A percentile compares a stretch with the other conserved stretches of the same genome.
Conservation (phyloP, 1,139 yeast genomes). For the Protomyces arabidopsidicola region DNA sequence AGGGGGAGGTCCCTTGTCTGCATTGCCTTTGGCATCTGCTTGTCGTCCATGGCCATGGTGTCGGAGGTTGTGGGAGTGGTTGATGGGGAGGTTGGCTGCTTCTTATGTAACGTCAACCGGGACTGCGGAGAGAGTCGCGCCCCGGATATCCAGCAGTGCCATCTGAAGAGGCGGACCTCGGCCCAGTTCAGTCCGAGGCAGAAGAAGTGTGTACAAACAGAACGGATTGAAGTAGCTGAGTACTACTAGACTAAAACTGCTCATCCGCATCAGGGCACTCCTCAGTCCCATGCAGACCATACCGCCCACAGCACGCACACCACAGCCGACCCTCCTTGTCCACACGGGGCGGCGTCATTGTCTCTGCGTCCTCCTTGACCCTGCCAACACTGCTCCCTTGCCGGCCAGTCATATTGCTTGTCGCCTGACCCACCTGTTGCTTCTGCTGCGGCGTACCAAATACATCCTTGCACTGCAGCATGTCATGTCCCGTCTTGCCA, state of each 20-base stretch:
- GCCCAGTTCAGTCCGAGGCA: background rate
- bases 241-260: background rate
- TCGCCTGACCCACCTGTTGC: background rate
- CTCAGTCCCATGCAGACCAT: background rate
- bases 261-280: background rate
- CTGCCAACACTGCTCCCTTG: no score
- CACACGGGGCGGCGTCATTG: background rate
- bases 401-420: no score
- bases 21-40: conserved; percentile 15
- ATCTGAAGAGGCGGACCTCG: background rate
- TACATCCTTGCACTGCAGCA: conserved; percentile 11
- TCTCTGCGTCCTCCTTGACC: background rate
- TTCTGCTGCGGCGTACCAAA: conserved; percentile 7
- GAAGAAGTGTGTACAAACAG: background rate
- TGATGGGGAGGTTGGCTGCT: background rate
- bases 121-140: background rate
- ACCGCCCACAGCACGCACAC: background rate
- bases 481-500: conserved; percentile 17
- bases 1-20: conserved; percentile 19
- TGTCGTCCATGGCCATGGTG: conserved; percentile 15
- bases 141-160: background rate
- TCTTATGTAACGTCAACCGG: background rate
- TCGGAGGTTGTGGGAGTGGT: background rate
- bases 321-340: background rate
- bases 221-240: no score